Percentiles rank a stretch among this genome's conserved stretches.
Evolutionary conservation across 805 yeast species (phyloP).

Genomic region (Novakomyces olei): DNA sequence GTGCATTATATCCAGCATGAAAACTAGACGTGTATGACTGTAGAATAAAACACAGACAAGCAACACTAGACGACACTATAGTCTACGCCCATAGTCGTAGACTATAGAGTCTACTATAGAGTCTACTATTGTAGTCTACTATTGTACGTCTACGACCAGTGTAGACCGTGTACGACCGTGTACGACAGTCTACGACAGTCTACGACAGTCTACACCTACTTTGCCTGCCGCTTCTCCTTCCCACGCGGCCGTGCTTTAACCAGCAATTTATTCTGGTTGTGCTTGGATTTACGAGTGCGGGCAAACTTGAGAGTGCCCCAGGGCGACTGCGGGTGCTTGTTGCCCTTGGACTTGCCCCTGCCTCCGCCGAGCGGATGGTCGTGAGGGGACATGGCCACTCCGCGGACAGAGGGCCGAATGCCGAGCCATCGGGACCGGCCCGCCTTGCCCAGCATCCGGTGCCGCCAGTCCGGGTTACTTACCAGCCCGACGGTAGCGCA

Average conservation of each 20-base stretch:
- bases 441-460: conserved; percentile 80
- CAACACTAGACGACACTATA: too few relatives aligned
- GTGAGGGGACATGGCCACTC: conserved; percentile 91
- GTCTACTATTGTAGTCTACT: too few relatives aligned
- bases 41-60: too few relatives aligned
- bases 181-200: too few relatives aligned
- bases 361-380: conserved; percentile 99
- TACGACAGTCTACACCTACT: too few relatives aligned
- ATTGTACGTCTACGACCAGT: too few relatives aligned
- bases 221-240: conserved; percentile 16
- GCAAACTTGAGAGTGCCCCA: conserved; percentile 52
- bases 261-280: conserved; percentile 53
- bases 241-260: conserved; percentile 85
- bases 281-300: conserved; percentile 48
- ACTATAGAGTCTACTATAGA: too few relatives aligned
- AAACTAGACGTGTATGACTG: too few relatives aligned
- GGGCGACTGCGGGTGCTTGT: conserved; percentile 79
- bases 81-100: too few relatives aligned
- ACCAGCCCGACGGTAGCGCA: conserved; percentile 89
- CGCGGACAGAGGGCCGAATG: conserved; percentile 85
- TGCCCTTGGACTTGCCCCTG: conserved; percentile 95
- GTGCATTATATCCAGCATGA: too few relatives aligned
- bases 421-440: conserved; percentile 87
- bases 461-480: conserved; percentile 81
- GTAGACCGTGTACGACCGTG: too few relatives aligned